Evolutionary conservation across 2,329 filamentous ascomycete genomes (phyloP), one percentile per base, ranked within the genome.

Genomic region (Aspergillus ochraceoroseus): DNA sequence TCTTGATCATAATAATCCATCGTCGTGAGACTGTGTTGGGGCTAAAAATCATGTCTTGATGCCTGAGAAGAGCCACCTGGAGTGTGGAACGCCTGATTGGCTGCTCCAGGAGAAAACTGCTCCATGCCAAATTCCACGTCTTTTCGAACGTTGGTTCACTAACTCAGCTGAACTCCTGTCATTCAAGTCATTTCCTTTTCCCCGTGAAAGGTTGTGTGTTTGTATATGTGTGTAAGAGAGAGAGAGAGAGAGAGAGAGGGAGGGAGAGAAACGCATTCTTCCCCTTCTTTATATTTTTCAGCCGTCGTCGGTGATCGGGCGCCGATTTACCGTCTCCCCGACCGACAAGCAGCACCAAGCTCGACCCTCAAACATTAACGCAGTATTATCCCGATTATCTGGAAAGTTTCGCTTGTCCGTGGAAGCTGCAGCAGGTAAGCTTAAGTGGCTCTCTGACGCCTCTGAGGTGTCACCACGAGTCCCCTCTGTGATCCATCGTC

Each of bases 181-280:
- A 4, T 17, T 33, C 25, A n/a, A n/a, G n/a, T 33, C 52, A 55
- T 32, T 28, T 49, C 18, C 41, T 48, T 5, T 23, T 30, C 15
- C 19, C 29, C 17, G 20, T 14, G 19, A 9, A 22, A 29, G 14
- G 17, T n/a, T n/a, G n/a, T n/a, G n/a, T n/a, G n/a, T n/a, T n/a
- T n/a, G n/a, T n/a, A n/a, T n/a, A n/a, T n/a, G n/a, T n/a, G n/a
- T n/a, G n/a, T n/a, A n/a, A n/a, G n/a, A n/a, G n/a, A n/a, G n/a
- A n/a, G n/a, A n/a, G n/a, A n/a, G n/a, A n/a, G n/a, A n/a, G n/a
- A n/a, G n/a, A n/a, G n/a, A n/a, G n/a, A n/a, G n/a, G n/a, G n/a
- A n/a, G n/a, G n/a, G n/a, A n/a, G n/a, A n/a, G n/a, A n/a, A n/a
- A n/a, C n/a, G n/a, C 18, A 31, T 3, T 31, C 9, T 18, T 7